Conservation (phyloP, 257 asterid genomes). For the Ophiorrhiza pumila region DNA sequence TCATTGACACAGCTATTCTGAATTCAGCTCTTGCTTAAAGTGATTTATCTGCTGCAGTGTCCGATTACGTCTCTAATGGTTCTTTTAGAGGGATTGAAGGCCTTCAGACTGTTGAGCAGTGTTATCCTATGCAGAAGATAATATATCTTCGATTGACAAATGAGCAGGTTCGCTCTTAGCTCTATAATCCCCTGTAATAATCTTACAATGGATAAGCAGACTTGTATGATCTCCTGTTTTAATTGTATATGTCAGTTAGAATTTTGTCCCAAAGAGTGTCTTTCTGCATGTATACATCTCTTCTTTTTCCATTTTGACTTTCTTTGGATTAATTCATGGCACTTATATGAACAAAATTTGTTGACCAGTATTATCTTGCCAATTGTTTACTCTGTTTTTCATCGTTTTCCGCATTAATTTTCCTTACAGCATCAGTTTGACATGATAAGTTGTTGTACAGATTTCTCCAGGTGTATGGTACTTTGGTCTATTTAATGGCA, state of each 20-base stretch:
- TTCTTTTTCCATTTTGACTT: neutral
- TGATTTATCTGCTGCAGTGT: conserved; percentile 44
- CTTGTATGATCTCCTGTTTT: neutral
- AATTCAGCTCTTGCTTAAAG: conserved; percentile 10
- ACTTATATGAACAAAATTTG: neutral
- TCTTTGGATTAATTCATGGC: neutral
- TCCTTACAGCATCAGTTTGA: conserved; percentile 1
- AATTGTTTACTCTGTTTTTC: neutral
- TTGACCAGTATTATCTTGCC: neutral
- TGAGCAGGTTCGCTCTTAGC: conserved; percentile 63
- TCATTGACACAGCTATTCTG: neutral
- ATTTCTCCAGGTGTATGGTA: conserved; percentile 90
- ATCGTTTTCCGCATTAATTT: neutral
- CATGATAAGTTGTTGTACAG: conserved; percentile 34
- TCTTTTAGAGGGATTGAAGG: conserved; percentile 56
- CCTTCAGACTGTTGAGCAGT: conserved; percentile 68
- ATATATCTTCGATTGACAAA: conserved; percentile 57
- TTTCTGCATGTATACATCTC: neutral
- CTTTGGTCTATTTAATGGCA: conserved; percentile 87
- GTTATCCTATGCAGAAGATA: conserved; percentile 88
- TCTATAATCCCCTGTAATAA: neutral
- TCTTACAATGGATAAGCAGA: neutral
- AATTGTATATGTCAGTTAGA: too few species aligned
- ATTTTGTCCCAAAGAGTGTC: too few species aligned
- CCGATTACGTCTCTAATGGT: conserved; percentile 44